Evolutionary conservation across 108 stramenopile species (phyloP), one percentile per base, ranked within the genome.

Genomic region (Skeletonema grethae): DNA sequence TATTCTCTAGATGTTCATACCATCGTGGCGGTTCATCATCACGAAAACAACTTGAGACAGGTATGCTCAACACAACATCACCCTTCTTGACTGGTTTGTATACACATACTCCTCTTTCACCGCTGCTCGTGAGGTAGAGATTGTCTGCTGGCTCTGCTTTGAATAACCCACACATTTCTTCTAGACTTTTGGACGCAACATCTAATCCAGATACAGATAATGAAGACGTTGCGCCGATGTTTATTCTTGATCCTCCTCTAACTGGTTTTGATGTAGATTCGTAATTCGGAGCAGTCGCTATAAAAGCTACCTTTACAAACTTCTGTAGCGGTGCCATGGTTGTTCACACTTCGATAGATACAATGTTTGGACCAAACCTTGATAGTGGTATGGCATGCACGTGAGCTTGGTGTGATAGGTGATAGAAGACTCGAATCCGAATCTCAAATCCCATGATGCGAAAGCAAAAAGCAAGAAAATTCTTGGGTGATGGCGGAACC

Each of bases 1-100:
- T 29, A 24, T 38, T n/a, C 11, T 34, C 55, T 4, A n/a, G 43
- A n/a, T 50, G 32, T 13, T 73, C 45, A 41, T 71, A 83, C 83
- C 85, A 87, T 7, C 61, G 36, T 3, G 89, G 87, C 5, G 85
- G 76, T 25, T 80, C 43, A 69, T 90, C 85, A 74, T 94, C 92
- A 31, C 84, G 67, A 30, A 90, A 65, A 66, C 92, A 94, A 18
- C 82, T 78, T 22, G 43, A 43, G 3, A 94, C 63, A 1, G 92
- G 90, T 32, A 94, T 78, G n/a, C 63, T 57, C 22, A 93, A 48
- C 28, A 94, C 45, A 24, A 77, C 50, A 28, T 83, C 84, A 13
- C 78, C 90, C 45, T 72, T 60, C 32, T 77, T 45, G 15, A 86
- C 67, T 5, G 71, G 15, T 35, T 35, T 58, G 31, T 84, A 77